phyloP scores from a whole-genome alignment of 345 rosid genomes.

The Theobroma cacao region DNA sequence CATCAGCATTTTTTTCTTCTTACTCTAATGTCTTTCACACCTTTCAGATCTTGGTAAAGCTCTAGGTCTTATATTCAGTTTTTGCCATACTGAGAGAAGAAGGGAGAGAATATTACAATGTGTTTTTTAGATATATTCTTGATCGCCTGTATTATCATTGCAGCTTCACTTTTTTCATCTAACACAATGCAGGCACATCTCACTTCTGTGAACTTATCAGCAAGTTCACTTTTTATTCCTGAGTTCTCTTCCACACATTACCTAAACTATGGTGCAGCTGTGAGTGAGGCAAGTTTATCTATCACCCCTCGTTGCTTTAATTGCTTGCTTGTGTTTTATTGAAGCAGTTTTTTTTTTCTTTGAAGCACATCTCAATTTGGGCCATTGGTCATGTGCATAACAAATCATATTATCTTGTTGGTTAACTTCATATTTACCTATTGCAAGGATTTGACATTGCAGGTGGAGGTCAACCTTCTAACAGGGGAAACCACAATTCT shows the following conservation, averaged over 20 bases:
- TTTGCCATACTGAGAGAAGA: too few relatives aligned
- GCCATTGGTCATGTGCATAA: too few relatives aligned
- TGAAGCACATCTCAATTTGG: background rate
- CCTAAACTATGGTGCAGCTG: constrained; percentile 89
- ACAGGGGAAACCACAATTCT: constrained; percentile 72
- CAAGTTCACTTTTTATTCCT: constrained; percentile 54
- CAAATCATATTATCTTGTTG: background rate
- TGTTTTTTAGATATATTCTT: too few relatives aligned
- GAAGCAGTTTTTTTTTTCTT: too few relatives aligned
- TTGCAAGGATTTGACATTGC: too few relatives aligned
- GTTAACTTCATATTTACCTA: background rate
- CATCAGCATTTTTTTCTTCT: too few relatives aligned
- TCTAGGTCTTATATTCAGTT: too few relatives aligned
- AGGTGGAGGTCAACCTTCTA: constrained; percentile 83
- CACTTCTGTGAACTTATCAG: constrained; percentile 58
- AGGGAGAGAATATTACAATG: background rate
- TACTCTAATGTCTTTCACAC: background rate
- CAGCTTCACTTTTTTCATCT: background rate
- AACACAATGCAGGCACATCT: constrained; percentile 55
- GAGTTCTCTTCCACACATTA: constrained; percentile 46
- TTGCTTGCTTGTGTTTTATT: background rate
- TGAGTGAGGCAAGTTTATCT: constrained; percentile 79
- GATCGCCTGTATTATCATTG: background rate
- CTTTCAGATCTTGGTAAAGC: background rate
- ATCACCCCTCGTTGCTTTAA: background rate